Evolutionary conservation across 2,329 filamentous ascomycete species (phyloP).

Genomic region (Colletotrichum neosansevieriae): DNA sequence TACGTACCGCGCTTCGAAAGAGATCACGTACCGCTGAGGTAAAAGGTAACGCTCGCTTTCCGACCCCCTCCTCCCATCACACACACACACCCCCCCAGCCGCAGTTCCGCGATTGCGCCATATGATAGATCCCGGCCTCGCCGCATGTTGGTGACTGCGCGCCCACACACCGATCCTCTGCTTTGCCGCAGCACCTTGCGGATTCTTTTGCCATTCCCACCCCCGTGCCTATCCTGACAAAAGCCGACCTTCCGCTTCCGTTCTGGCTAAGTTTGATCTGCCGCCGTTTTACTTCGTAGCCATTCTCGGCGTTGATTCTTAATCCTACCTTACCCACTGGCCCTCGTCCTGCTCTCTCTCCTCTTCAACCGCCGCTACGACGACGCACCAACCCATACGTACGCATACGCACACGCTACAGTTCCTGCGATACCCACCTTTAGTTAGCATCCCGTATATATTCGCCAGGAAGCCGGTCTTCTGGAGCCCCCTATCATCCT

Average conservation of each 20-base stretch:
- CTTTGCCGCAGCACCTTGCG: background rate
- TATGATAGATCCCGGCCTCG: conserved; percentile 31
- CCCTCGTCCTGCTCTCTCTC: background rate
- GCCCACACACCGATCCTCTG: conserved; percentile 1
- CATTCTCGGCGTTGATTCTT: conserved; percentile 23
- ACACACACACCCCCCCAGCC: conserved; percentile 6
- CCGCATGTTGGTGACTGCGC: conserved; percentile 13
- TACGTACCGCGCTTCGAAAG: background rate
- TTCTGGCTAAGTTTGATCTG: conserved; percentile 30
- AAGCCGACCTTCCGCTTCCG: conserved; percentile 37
- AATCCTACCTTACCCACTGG: conserved; percentile 13
- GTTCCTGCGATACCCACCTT: conserved; percentile 24
- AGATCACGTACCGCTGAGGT: background rate
- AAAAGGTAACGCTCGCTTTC: conserved; percentile 5
- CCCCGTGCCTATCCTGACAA: conserved; percentile 35
- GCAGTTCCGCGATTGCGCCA: conserved; percentile 36
- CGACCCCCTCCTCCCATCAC: background rate
- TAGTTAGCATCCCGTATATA: conserved; percentile 20
- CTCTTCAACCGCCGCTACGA: conserved; percentile 6
- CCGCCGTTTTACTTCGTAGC: conserved; percentile 13
- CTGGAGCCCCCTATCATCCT: conserved; percentile 24
- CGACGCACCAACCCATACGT: conserved; percentile 6
- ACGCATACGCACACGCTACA: conserved; percentile 14
- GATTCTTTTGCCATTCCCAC: conserved; percentile 13
- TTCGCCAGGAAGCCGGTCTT: conserved; percentile 41